Base-by-base conservation (phyloP, 2,329 filamentous ascomycete genomes). In the Phaeosphaeriaceae sp. region DNA sequence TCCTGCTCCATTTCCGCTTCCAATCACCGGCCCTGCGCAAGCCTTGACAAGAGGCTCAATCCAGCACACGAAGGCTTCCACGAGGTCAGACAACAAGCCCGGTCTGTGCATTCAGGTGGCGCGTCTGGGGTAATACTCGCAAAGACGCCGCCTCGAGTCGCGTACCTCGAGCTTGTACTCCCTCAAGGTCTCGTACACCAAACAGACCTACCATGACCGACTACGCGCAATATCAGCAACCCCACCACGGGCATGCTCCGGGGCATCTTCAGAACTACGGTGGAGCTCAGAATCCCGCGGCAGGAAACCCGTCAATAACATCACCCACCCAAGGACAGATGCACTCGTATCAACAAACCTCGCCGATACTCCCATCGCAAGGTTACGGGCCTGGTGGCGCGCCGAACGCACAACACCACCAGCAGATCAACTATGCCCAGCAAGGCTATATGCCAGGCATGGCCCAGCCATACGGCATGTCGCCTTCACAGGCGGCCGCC, bases 401-500 rank as follows among this genome's bases (percentile, higher is more conserved):
- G 42, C 87, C 88, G 62, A 87, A 86, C 72, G 85, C 78, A 51
- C 75, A 89, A 68, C 86, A 88, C 52, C 86, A 87, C 51, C 86
- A 86, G 66, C 89, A 91, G 80, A 92, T 89, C 85, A 92, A 89
- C 81, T 97, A 97, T 79, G 88, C 91, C 72, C 87, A 91, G 76
- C 94, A 93, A 75, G 89, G 88, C 58, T 91, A 94, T 57, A 84
- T 90, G 61, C 87, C 89, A 65, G 85, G 85, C 71, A 93, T 97
- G 88, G 89, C 91, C 54, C 82, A 84, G 59, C 81, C 81, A 22
- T 97, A 97, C 81, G 89, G 86, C 58, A 92, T 94, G 79, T 90
- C 90, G 32, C 87, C 90, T 21, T 92, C 93, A 49, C 92, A 97
- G 78, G 93, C 93, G 15, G 94, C 94, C 51, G 94, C 94, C 58